A percentile compares a stretch with the other conserved stretches of the same genome.
Conservation (phyloP, 73 alveolate species). For the Halteria grandinella region DNA sequence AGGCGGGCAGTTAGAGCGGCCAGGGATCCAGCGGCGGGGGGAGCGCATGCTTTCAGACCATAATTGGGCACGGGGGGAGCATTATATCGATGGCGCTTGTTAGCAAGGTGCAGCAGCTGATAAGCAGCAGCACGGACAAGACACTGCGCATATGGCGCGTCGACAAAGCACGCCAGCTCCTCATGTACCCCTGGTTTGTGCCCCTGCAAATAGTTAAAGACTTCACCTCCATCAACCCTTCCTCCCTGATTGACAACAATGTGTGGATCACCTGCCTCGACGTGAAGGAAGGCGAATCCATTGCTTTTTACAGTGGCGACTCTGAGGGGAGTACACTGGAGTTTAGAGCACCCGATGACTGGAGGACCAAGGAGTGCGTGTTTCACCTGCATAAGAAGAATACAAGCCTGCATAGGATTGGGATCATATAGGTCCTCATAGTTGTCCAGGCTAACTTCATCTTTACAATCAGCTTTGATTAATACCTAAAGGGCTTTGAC, state of each 20-base stretch:
- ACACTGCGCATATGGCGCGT: slow-evolving; percentile 84
- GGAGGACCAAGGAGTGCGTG: slow-evolving; percentile 63
- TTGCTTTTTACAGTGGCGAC: slow-evolving; percentile 87
- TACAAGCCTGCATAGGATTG: slow-evolving; percentile 76
- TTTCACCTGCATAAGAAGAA: slow-evolving; percentile 78
- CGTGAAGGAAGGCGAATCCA: slow-evolving; percentile 80
- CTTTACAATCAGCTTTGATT: slow-evolving; percentile 86
- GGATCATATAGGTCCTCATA: slow-evolving; percentile 73
- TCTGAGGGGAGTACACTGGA: slow-evolving; percentile 89
- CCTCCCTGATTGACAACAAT: slow-evolving; percentile 64
- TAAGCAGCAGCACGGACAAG: slow-evolving; percentile 83
- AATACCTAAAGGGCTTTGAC: slow-evolving; percentile 83
- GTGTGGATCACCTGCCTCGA: slow-evolving; percentile 84
- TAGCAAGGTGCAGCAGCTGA: slow-evolving; percentile 67
- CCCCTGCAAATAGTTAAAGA: slow-evolving; percentile 78
- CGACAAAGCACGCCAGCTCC: slow-evolving; percentile 88
- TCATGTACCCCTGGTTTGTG: slow-evolving; percentile 92
- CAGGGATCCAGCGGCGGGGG: no score
- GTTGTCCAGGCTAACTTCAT: slow-evolving; percentile 85
- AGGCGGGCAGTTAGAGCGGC: no score
- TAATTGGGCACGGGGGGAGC: slow-evolving; percentile 80
- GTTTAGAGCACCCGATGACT: slow-evolving; percentile 70
- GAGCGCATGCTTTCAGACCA: slow-evolving; percentile 74
- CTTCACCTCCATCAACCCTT: slow-evolving; percentile 79
- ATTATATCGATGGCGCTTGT: slow-evolving; percentile 77